These are phyloP conservation scores for Ceratobasidium sp. DNA, from an alignment of 1,284 basidiomycete species.

Conservation along the genomic window DNA sequence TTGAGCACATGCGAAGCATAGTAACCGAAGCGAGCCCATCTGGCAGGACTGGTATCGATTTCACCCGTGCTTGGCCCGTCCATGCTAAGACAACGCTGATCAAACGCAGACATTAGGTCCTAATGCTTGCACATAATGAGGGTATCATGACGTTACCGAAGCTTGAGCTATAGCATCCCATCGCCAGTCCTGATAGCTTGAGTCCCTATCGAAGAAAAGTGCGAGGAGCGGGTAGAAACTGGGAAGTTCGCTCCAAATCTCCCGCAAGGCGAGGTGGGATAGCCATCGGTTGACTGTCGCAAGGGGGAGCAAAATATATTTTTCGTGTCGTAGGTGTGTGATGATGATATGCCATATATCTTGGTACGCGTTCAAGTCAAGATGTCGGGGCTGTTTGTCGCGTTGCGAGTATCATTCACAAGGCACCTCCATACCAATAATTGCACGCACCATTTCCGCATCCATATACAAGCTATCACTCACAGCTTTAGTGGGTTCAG, in stretches of 20 bases:
- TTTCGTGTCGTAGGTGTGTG: background rate
- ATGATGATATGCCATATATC: conserved; percentile 32
- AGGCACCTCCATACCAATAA: no score
- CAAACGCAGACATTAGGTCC: no score
- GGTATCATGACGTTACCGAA: background rate
- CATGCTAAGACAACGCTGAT: background rate
- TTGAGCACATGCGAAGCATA: conserved; percentile 19
- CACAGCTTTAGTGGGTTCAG: no score
- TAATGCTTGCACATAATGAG: no score
- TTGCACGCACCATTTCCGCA: no score
- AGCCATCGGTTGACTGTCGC: conserved; percentile 4
- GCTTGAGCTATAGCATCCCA: conserved; percentile 30
- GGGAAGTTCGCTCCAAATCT: conserved; percentile 18
- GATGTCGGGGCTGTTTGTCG: background rate
- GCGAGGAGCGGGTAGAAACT: conserved; percentile 31
- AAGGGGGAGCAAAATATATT: conserved; percentile 5
- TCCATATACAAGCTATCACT: no score
- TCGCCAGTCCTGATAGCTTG: conserved; percentile 20
- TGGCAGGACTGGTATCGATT: conserved; percentile 7
- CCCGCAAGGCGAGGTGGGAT: conserved; percentile 8
- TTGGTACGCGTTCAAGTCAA: background rate
- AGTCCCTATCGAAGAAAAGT: conserved; percentile 1
- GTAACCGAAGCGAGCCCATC: conserved; percentile 6
- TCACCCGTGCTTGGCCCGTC: background rate
- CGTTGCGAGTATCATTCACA: no score